A percentile compares a stretch with the other conserved stretches of the same genome.
Conservation (phyloP, 1,284 basidiomycete genomes). For the Porogramme epimiltina region DNA sequence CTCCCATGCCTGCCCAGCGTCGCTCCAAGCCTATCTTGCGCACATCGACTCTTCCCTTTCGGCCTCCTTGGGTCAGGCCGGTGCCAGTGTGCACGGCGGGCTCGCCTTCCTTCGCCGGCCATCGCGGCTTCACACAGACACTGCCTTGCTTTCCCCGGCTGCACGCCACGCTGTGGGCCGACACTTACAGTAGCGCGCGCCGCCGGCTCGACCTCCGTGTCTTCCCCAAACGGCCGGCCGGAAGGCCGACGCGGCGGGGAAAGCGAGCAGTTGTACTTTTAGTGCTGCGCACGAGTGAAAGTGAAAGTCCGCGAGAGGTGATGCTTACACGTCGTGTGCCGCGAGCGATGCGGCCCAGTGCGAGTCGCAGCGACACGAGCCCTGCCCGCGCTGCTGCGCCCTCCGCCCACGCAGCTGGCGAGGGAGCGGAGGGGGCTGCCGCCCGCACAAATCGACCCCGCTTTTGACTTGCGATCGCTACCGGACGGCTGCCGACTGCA, state of each 20-base stretch:
- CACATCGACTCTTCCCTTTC: constrained; percentile 3
- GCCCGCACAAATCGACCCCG: neutral
- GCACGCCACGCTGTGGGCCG: neutral
- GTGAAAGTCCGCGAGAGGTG: no score
- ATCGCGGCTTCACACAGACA: neutral
- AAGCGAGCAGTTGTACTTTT: no score
- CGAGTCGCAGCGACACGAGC: no score
- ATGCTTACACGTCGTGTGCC: no score
- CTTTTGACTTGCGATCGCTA: constrained; percentile 22
- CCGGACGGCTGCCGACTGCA: constrained; percentile 19
- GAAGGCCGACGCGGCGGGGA: no score
- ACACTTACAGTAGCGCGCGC: neutral
- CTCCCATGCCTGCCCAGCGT: neutral
- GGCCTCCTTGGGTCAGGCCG: neutral
- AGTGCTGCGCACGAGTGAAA: no score
- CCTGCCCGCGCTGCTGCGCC: neutral
- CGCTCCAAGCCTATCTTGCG: constrained; percentile 6
- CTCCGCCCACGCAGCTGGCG: neutral
- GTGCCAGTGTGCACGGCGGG: neutral
- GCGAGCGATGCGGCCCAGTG: no score
- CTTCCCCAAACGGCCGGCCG: constrained; percentile 12
- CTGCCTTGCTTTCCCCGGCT: no score
- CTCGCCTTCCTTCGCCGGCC: constrained; percentile 7
- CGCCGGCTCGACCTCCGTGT: constrained; percentile 15
- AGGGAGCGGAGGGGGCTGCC: neutral